These are phyloP conservation scores for Crotalaria pallida DNA, from an alignment of 306 rosid species.

Conservation along the genomic window DNA sequence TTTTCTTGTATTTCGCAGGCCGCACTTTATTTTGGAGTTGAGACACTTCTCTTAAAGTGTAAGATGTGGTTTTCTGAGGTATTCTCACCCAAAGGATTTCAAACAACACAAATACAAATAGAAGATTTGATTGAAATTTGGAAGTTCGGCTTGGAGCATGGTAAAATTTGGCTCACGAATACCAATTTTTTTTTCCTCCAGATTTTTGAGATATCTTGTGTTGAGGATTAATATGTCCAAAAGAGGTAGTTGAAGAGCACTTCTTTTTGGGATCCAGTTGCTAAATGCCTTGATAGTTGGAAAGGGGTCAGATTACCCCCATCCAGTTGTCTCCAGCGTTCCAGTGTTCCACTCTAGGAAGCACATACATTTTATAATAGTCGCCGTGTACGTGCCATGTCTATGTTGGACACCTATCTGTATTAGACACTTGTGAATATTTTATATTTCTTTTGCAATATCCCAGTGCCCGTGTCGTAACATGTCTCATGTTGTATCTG, in stretches of 20 bases:
- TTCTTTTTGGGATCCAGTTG: background rate
- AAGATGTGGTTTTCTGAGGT: constrained; percentile 58
- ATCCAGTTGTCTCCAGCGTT: too few species aligned
- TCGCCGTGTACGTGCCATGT: too few species aligned
- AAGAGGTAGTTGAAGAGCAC: background rate
- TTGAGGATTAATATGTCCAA: background rate
- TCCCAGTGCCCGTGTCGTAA: too few species aligned
- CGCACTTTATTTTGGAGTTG: constrained; percentile 83
- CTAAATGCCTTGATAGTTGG: background rate
- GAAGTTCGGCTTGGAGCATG: constrained; percentile 54
- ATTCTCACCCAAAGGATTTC: constrained; percentile 27
- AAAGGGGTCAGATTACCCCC: too few species aligned
- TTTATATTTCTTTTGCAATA: too few species aligned
- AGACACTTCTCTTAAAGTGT: constrained; percentile 53
- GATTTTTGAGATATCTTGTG: background rate
- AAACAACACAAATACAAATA: constrained; percentile 32
- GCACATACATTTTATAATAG: too few species aligned
- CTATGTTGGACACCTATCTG: too few species aligned
- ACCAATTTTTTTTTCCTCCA: background rate
- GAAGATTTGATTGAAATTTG: constrained; percentile 61
- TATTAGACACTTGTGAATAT: too few species aligned
- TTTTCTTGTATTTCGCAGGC: constrained; percentile 41
- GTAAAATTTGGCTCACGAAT: constrained; percentile 24
- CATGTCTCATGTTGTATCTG: too few species aligned
- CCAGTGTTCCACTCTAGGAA: too few species aligned